phyloP scores from a whole-genome alignment of 1,284 basidiomycete species.

The Apiotrichum mycotoxinovorans region DNA sequence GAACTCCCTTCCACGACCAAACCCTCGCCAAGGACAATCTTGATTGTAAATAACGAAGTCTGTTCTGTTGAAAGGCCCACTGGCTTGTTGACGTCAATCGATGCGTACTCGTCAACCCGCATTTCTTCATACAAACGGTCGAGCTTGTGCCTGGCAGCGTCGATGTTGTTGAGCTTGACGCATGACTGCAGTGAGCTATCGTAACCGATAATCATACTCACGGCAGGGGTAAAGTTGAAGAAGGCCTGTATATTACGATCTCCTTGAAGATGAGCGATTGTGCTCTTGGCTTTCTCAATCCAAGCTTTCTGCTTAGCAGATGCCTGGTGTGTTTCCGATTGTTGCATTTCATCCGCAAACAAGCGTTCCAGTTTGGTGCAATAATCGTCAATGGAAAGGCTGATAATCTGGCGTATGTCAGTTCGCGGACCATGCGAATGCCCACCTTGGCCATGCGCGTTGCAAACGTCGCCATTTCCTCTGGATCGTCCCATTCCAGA shows the following conservation, averaged over 20 bases:
- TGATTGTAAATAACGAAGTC: slow-evolving; percentile 86
- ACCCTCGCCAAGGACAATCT: slow-evolving; percentile 84
- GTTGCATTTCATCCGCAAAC: slow-evolving; percentile 82
- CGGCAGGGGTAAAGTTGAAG: slow-evolving; percentile 82
- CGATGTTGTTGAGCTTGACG: slow-evolving; percentile 97
- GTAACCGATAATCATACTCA: slow-evolving; percentile 29
- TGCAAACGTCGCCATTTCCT: slow-evolving; percentile 84
- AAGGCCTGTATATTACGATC: slow-evolving; percentile 66
- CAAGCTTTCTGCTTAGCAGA: slow-evolving; percentile 75
- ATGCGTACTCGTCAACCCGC: slow-evolving; percentile 81
- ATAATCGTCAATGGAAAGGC: slow-evolving; percentile 88
- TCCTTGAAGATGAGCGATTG: slow-evolving; percentile 63
- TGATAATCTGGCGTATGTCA: slow-evolving; percentile 64
- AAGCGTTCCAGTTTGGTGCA: slow-evolving; percentile 80
- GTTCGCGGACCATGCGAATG: neutral
- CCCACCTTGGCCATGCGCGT: slow-evolving; percentile 77
- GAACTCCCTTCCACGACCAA: slow-evolving; percentile 68
- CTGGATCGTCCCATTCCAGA: slow-evolving; percentile 86
- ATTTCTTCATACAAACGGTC: slow-evolving; percentile 92
- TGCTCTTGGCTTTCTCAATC: slow-evolving; percentile 86
- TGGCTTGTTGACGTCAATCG: slow-evolving; percentile 56
- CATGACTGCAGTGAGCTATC: slow-evolving; percentile 61
- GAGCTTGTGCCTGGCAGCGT: slow-evolving; percentile 80
- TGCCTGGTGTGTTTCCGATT: slow-evolving; percentile 27
- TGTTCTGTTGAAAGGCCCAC: slow-evolving; percentile 61